Evolutionary conservation across 1,284 basidiomycete species (phyloP).

Genomic region (Cronartium quercuum): DNA sequence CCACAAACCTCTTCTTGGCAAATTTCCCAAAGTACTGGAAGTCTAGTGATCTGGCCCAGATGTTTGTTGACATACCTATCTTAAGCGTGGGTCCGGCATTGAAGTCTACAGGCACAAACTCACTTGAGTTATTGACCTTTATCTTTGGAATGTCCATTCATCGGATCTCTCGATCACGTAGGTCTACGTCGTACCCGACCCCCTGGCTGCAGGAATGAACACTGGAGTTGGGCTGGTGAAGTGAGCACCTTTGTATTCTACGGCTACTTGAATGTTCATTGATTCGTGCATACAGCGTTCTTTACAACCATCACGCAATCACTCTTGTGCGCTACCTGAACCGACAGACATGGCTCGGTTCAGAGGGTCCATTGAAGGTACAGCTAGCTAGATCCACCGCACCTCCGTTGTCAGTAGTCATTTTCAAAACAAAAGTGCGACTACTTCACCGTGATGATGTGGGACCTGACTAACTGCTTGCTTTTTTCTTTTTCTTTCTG

Average conservation of each 20-base stretch:
- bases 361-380: constrained; percentile 25
- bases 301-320: constrained; percentile 27
- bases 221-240: constrained; percentile 30
- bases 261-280: neutral
- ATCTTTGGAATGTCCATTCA: neutral
- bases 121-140: neutral
- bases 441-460: neutral
- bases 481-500: neutral
- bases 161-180: neutral
- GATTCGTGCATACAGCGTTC: neutral
- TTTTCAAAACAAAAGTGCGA: neutral
- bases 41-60: constrained; percentile 23
- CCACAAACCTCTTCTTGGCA: constrained; percentile 28
- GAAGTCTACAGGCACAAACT: neutral
- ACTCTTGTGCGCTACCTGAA: constrained; percentile 15
- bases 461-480: neutral
- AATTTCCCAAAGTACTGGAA: constrained; percentile 36
- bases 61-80: constrained; percentile 30
- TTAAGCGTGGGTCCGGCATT: constrained; percentile 8
- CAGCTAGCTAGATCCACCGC: constrained; percentile 26
- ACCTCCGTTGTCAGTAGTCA: constrained; percentile 11
- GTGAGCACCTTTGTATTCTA: neutral
- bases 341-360: constrained; percentile 24
- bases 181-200: constrained; percentile 26
- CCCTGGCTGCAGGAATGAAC: constrained; percentile 7